Base-by-base conservation (phyloP, 495 filamentous ascomycete genomes). In the Penicillium goetzii region DNA sequence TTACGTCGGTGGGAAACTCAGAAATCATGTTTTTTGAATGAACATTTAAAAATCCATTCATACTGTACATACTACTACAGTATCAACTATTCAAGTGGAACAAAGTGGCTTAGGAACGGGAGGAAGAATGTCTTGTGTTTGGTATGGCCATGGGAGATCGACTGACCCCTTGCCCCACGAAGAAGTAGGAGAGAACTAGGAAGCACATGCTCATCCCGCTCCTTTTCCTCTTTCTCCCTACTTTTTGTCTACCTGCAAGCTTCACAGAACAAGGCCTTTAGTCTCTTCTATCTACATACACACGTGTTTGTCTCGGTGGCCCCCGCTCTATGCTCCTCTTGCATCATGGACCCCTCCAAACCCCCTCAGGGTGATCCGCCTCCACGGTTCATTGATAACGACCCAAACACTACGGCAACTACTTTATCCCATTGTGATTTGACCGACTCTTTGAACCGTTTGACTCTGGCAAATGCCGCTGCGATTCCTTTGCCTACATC, bases 401-500 rank as follows among this genome's bases (percentile, higher is more conserved):
- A 33, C 53, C 55, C 55, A 55, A 62, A 58, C 59, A 67, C 17
- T 4, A 55, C 32, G 4, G 28, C 62, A 30, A 64, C 63, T 40
- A 63, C 61, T 52, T 43, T 63, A 25, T 66, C 64, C 15, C 56
- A 58, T 43, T 52, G 23, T 60, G 66, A 67, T 34, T 62, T 83
- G 36, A 67, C 76, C 15, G 71, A 83, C 57, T 76, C 75, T 57
- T 72, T 84, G 66, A 76, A 78, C 66, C 75, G 78, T 55, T 74
- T 85, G 50, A 81, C 82, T 47, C 78, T 85, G 33, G 68, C 66
- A 61, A 74, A 77, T 67, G 74, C 77, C 21, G 70, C 76, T 33
- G 71, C 78, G 53, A 83, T 78, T 41, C 74, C 76, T 60, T 67
- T 80, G 26, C 81, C 84, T 21, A 59, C 72, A 25, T 85, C 83